Evolutionary conservation across 345 rosid species (phyloP).

Genomic region (Eucalyptus marginata): DNA sequence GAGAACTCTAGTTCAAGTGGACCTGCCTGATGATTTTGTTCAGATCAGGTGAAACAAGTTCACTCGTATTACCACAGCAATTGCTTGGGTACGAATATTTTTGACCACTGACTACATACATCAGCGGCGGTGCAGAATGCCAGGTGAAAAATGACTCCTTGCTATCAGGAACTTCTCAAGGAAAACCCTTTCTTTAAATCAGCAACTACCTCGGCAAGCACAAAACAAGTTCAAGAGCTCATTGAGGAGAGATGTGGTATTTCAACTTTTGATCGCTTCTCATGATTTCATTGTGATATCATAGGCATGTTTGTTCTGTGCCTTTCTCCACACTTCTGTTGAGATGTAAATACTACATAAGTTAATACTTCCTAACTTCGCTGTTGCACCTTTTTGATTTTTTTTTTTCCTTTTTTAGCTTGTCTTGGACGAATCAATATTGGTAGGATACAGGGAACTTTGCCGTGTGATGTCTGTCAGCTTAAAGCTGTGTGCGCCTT

Average conservation of each 20-base stretch:
- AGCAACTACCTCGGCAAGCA: not conserved
- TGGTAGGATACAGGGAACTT: not conserved
- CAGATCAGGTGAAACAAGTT: not conserved
- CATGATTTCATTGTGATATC: not conserved
- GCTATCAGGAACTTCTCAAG: not conserved
- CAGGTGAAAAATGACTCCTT: not conserved
- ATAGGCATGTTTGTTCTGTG: not conserved
- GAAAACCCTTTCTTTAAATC: not conserved
- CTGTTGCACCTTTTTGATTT: not conserved
- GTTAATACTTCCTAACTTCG: not conserved
- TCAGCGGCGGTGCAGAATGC: not conserved
- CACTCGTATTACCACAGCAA: rapidly evolving
- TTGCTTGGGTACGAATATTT: not conserved
- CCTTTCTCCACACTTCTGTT: not conserved
- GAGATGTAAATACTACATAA: not conserved
- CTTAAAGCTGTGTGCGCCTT: not conserved
- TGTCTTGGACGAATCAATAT: not conserved
- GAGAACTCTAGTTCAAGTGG: constrained; percentile 48
- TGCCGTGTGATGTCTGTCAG: not conserved
- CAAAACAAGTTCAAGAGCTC: not conserved
- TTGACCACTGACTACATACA: rapidly evolving
- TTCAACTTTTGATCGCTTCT: rapidly evolving
- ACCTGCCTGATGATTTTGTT: not conserved
- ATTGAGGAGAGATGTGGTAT: not conserved
- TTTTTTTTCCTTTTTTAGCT: not conserved